phyloP scores from a whole-genome alignment of 805 yeast genomes.

The Kregervanrija delftensis region DNA sequence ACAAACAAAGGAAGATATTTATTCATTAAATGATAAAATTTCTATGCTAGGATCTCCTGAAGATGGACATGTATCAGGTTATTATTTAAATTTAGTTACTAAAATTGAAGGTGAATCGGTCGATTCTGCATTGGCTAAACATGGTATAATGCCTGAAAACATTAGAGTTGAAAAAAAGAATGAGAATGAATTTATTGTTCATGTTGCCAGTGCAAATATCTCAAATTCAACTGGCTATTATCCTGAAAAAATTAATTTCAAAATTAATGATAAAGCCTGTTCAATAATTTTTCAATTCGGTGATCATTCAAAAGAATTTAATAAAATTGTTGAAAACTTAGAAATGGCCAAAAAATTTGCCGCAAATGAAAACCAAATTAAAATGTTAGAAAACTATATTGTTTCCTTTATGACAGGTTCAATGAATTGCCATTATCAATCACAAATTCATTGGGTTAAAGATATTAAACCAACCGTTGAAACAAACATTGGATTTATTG shows the following conservation, averaged over 20 bases:
- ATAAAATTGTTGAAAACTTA: constrained; percentile 48
- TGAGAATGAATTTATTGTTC: constrained; percentile 45
- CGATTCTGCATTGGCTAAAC: constrained; percentile 56
- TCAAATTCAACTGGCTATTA: constrained; percentile 49
- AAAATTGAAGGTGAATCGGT: constrained; percentile 59
- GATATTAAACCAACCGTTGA: constrained; percentile 75
- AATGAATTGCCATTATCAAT: constrained; percentile 75
- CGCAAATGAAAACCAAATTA: constrained; percentile 65
- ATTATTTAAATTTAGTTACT: constrained; percentile 54
- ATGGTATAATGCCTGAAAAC: constrained; percentile 70
- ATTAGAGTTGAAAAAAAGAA: constrained; percentile 59
- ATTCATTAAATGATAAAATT: constrained; percentile 38
- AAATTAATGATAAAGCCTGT: constrained; percentile 30
- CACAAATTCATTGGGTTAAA: constrained; percentile 84
- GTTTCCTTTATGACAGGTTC: constrained; percentile 75
- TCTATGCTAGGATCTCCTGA: constrained; percentile 73
- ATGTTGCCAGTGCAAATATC: constrained; percentile 60
- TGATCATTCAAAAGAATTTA: constrained; percentile 66
- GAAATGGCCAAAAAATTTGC: constrained; percentile 51
- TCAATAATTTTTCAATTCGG: constrained; percentile 59
- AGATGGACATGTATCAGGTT: constrained; percentile 67
- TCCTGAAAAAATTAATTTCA: constrained; percentile 38
- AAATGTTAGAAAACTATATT: constrained; percentile 60
- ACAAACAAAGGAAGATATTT: constrained; percentile 42
- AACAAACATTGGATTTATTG: constrained; percentile 85